Percentiles rank a stretch among this genome's conserved stretches.
Evolutionary conservation across 768 basidiomycete species (phyloP).

Genomic region (Tricholoma saponaceum): DNA sequence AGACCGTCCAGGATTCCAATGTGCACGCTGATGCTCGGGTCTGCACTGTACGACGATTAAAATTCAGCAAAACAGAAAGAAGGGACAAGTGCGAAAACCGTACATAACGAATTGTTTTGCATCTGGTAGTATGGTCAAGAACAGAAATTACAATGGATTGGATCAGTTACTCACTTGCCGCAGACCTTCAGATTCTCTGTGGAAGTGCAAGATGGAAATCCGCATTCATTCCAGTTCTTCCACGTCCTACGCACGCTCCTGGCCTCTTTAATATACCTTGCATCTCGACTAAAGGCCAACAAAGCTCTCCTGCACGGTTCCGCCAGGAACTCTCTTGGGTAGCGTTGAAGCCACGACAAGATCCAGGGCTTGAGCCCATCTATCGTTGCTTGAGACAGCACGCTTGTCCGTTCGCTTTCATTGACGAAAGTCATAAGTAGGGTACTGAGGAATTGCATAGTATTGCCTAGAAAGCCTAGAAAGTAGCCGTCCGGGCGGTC

Average conservation of each 20-base stretch:
- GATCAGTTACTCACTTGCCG: conserved; percentile 1
- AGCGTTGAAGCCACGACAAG: conserved; percentile 4
- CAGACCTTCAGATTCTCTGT: conserved; percentile 9
- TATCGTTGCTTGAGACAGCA: conserved; percentile 3
- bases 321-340: conserved; percentile 4
- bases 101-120: conserved; percentile 13
- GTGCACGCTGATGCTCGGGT: conserved; percentile 23
- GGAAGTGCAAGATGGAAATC: conserved; percentile 6
- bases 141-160: background rate
- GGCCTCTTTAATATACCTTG: background rate
- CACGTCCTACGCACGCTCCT: conserved; percentile 1
- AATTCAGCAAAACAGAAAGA: background rate
- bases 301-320: background rate
- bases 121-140: conserved; percentile 6
- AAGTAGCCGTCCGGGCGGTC: background rate
- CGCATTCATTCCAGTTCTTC: conserved; percentile 14
- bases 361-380: conserved; percentile 2
- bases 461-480: background rate
- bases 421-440: conserved; percentile 8
- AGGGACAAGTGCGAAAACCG: background rate
- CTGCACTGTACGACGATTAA: conserved; percentile 14
- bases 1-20: conserved; percentile 11
- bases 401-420: conserved; percentile 3
- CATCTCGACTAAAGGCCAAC: background rate
- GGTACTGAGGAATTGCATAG: conserved; percentile 7